phyloP scores from a whole-genome alignment of 2,329 filamentous ascomycete genomes.

The Botryotinia convoluta region DNA sequence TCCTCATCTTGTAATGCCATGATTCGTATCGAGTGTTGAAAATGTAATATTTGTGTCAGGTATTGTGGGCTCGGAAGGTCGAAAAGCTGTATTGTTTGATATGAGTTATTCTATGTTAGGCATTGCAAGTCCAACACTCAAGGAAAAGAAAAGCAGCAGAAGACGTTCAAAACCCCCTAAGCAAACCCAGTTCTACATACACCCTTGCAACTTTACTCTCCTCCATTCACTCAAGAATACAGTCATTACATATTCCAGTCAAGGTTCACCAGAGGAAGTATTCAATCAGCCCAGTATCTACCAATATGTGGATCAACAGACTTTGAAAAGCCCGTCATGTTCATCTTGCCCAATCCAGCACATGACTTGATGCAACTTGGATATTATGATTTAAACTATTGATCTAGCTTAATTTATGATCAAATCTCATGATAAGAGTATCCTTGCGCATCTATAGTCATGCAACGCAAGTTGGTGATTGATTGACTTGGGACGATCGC shows the following conservation, averaged over 20 bases:
- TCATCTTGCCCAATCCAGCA: background rate
- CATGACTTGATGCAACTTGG: background rate
- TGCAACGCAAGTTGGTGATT: background rate
- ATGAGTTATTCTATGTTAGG: no score
- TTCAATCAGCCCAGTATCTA: fast-evolving
- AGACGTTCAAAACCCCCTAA: background rate
- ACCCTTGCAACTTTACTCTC: no score
- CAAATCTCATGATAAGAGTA: background rate
- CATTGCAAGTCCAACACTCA: background rate
- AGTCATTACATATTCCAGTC: fast-evolving
- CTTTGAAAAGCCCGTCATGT: background rate
- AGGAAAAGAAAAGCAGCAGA: background rate
- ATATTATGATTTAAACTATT: background rate
- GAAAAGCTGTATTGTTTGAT: no score
- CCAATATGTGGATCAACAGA: background rate
- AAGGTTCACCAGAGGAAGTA: fast-evolving
- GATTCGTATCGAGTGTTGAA: no score
- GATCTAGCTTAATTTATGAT: background rate
- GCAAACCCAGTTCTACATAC: no score
- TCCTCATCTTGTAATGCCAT: no score
- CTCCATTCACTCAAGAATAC: background rate
- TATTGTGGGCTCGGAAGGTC: fast-evolving
- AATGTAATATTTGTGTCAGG: no score
- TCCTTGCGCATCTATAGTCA: fast-evolving
- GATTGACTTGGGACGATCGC: background rate